Conservation (phyloP, 441 rosid genomes). For the Pelargonium australe region DNA sequence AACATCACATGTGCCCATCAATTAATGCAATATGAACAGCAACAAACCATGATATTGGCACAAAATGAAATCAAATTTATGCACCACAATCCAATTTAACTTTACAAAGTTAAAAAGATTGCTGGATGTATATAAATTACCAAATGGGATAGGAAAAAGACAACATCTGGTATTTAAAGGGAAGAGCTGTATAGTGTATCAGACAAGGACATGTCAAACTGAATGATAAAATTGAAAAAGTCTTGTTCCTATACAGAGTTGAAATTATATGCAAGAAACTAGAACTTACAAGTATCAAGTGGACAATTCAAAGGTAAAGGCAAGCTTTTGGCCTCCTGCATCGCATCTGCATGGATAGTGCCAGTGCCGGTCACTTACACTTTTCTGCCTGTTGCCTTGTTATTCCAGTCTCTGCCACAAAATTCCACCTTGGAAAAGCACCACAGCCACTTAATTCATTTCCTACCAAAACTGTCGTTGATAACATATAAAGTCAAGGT, state of each 20-base stretch:
- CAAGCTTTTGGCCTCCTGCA: background rate
- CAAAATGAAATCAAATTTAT: too few relatives aligned
- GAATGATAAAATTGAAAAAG: background rate
- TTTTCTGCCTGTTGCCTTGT: background rate
- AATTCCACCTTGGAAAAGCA: background rate
- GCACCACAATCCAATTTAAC: too few relatives aligned
- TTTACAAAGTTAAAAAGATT: too few relatives aligned
- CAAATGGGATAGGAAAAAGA: too few relatives aligned
- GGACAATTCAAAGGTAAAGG: background rate
- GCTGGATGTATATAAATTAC: too few relatives aligned
- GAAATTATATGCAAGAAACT: background rate
- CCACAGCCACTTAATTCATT: background rate
- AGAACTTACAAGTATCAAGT: too few relatives aligned
- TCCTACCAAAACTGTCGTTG: background rate
- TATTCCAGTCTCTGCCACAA: background rate
- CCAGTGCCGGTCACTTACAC: background rate
- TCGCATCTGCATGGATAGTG: slow-evolving; percentile 2
- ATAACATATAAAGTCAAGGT: too few relatives aligned
- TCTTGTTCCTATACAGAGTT: background rate
- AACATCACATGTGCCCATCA: too few relatives aligned
- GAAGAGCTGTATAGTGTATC: too few relatives aligned
- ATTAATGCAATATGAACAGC: too few relatives aligned
- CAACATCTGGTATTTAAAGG: too few relatives aligned
- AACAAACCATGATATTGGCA: too few relatives aligned
- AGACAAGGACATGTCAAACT: background rate